A percentile compares a stretch with the other conserved stretches of the same genome.
Conservation (phyloP, 2,329 filamentous ascomycete species). For the Hypoxylon sp. region DNA sequence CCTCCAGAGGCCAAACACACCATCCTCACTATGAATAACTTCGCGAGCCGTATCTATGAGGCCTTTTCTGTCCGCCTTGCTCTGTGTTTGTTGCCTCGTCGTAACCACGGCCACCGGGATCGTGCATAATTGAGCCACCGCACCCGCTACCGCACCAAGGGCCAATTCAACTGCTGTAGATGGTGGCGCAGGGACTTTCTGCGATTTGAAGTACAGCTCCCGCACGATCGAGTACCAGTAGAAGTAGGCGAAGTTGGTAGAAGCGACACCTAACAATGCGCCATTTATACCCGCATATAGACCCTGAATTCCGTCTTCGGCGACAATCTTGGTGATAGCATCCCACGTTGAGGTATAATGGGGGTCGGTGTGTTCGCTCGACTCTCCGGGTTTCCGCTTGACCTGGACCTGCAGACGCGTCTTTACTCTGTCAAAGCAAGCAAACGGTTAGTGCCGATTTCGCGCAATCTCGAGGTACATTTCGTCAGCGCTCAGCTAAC, state of each 20-base stretch:
- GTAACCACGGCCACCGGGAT: conserved; percentile 97
- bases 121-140: conserved; percentile 93
- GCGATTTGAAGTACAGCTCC: conserved; percentile 78
- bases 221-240: conserved; percentile 98
- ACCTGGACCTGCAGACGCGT: conserved; percentile 96
- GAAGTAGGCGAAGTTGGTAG: conserved; percentile 99
- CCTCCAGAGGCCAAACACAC: conserved; percentile 90
- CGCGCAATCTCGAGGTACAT: conserved; percentile 3
- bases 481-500: conserved; percentile 54
- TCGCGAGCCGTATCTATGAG: conserved; percentile 89
- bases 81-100: conserved; percentile 94
- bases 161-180: conserved; percentile 86
- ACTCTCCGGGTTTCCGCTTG: conserved; percentile 69
- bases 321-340: conserved; percentile 86
- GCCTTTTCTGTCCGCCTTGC: conserved; percentile 86
- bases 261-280: conserved; percentile 90
- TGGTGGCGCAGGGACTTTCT: conserved; percentile 69
- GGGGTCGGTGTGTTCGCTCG: conserved; percentile 65
- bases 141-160: conserved; percentile 89
- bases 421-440: conserved; percentile 78
- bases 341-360: conserved; percentile 93
- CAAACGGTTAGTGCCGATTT: conserved; percentile 33
- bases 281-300: conserved; percentile 92
- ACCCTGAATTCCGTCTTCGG: conserved; percentile 83
- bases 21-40: conserved; percentile 91